phyloP scores from a whole-genome alignment of 306 rosid species.

The Sicyos edulis region DNA sequence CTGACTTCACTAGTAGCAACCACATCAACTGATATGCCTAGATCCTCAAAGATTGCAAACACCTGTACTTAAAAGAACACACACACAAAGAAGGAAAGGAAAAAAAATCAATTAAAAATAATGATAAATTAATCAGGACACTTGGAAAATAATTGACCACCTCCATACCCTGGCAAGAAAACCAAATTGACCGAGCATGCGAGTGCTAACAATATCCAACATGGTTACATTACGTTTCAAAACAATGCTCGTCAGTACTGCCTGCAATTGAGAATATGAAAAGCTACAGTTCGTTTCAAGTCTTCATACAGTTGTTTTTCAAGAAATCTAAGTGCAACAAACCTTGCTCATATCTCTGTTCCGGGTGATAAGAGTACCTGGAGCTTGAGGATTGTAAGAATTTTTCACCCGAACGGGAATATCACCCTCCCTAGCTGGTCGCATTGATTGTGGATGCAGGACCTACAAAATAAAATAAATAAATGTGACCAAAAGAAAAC shows the following conservation, averaged over 20 bases:
- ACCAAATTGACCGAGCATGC: constrained; percentile 94
- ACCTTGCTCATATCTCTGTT: constrained; percentile 91
- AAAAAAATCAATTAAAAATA: constrained; percentile 17
- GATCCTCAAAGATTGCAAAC: constrained; percentile 71
- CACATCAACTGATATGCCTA: constrained; percentile 86
- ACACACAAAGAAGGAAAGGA: too few species aligned
- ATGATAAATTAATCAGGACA: background rate
- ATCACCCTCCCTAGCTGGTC: constrained; percentile 95
- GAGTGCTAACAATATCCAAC: constrained; percentile 97
- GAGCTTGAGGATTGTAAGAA: constrained; percentile 91
- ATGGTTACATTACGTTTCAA: constrained; percentile 81
- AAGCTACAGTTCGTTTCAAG: constrained; percentile 18
- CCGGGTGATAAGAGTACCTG: constrained; percentile 83
- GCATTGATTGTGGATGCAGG: constrained; percentile 98
- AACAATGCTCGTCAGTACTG: constrained; percentile 81
- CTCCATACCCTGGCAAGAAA: constrained; percentile 89
- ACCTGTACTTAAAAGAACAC: constrained; percentile 43
- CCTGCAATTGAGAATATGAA: constrained; percentile 49
- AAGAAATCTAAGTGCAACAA: constrained; percentile 22
- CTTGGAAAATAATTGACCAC: constrained; percentile 10
- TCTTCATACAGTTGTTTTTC: constrained; percentile 3
- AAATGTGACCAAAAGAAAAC: background rate
- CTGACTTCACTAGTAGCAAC: constrained; percentile 93
- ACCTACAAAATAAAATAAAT: constrained; percentile 46
- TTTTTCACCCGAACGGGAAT: constrained; percentile 97